phyloP scores from a whole-genome alignment of 2,329 filamentous ascomycete genomes.

The Arthrobotrys sphaeroides region DNA sequence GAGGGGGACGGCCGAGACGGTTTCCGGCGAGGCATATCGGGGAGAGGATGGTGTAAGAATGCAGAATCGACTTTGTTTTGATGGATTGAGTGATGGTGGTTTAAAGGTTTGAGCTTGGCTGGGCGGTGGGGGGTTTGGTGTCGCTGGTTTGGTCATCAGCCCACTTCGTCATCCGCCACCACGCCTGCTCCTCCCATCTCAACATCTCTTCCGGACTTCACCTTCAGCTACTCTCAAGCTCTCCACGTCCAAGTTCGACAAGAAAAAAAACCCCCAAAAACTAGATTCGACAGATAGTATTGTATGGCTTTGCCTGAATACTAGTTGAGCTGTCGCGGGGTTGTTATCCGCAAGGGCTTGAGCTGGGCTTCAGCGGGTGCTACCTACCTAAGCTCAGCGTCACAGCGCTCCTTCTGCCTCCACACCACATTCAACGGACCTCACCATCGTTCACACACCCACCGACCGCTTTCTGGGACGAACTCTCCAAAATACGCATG shows the following conservation, averaged over 20 bases:
- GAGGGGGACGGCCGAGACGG: constrained; percentile 12
- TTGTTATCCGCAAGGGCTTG: background rate
- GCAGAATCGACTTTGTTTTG: background rate
- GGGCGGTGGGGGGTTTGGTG: constrained; percentile 8
- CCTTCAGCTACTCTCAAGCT: background rate
- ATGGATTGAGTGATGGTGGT: constrained; percentile 67
- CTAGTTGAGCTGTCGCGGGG: background rate
- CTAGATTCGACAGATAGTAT: background rate
- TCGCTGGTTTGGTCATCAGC: constrained; percentile 19
- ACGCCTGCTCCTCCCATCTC: constrained; percentile 17
- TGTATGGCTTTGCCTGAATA: constrained; percentile 15
- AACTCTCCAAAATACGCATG: no score
- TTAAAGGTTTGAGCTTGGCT: background rate
- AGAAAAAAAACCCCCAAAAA: background rate
- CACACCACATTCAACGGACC: no score
- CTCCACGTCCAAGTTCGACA: no score
- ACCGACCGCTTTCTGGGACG: no score
- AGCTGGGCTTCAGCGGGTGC: background rate
- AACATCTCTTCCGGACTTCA: constrained; percentile 19
- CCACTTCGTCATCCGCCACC: constrained; percentile 42
- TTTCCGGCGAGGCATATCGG: constrained; percentile 39
- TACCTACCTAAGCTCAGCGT: background rate
- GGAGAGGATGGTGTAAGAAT: constrained; percentile 59
- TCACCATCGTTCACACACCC: no score
- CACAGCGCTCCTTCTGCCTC: background rate